These are phyloP conservation scores for Pachysandra terminalis DNA, from an alignment of 164 flowering plant species.

Conservation along the genomic window DNA sequence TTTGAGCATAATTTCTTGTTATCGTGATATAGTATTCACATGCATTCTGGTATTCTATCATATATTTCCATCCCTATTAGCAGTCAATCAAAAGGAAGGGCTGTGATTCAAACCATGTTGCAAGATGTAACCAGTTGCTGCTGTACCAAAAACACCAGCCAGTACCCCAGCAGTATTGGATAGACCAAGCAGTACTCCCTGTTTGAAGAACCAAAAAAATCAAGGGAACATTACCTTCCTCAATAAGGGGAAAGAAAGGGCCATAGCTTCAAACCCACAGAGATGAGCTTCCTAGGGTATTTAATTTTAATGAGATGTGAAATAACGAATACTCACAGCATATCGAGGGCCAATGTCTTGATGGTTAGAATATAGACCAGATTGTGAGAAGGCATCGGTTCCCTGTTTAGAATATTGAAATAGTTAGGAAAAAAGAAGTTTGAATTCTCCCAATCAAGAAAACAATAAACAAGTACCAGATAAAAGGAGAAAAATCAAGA, in stretches of 20 bases:
- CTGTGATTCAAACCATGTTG: slow-evolving; percentile 69
- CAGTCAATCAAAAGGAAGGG: not conserved
- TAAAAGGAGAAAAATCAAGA: not conserved
- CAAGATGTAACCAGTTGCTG: slow-evolving; percentile 91
- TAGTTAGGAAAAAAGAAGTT: not conserved
- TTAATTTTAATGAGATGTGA: not conserved
- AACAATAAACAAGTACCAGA: too few species aligned
- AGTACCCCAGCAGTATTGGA: slow-evolving; percentile 96
- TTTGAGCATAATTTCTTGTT: too few species aligned
- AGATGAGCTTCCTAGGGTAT: too few species aligned
- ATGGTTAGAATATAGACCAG: slow-evolving; percentile 94
- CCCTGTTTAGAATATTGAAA: slow-evolving; percentile 43
- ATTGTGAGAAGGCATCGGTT: slow-evolving; percentile 97
- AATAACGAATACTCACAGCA: slow-evolving; percentile 59
- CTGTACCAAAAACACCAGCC: slow-evolving; percentile 94
- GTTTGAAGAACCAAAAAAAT: slow-evolving; percentile 11
- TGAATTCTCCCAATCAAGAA: not conserved
- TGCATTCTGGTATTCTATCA: not conserved
- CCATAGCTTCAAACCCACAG: too few species aligned
- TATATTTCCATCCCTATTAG: not conserved
- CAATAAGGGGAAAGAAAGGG: not conserved
- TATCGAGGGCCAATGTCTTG: slow-evolving; percentile 98
- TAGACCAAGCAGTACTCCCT: slow-evolving; percentile 93
- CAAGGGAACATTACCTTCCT: not conserved
- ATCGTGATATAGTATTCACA: not conserved